Base-by-base conservation (phyloP, 2,329 filamentous ascomycete species). In the Coniochaeta sp. region DNA sequence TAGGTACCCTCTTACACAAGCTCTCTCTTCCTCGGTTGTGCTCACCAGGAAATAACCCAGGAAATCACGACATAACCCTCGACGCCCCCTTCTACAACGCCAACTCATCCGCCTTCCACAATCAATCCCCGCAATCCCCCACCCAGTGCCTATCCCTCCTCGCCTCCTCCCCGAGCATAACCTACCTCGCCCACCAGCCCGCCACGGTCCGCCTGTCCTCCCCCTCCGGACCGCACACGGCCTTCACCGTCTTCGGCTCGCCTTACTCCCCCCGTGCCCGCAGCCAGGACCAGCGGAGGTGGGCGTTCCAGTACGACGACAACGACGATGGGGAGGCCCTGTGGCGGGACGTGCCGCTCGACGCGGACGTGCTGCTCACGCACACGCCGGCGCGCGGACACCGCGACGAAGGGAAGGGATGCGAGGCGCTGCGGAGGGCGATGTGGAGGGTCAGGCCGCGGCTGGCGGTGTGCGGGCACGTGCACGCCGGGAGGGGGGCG, bases 11-110 rank as follows among this genome's bases (percentile, higher is more conserved):
- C 26, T n/a, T 2, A 24, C 22, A 28, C 47, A 9, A n/a, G n/a
- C 47, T 30, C 47, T 59, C 54, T 58, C 17, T 36, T 38, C 62
- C 22, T 54, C 60, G 47, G 17, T 8, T 12, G 10, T 19, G 14
- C 54, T 24, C 16, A 16, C 9, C n/a, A n/a, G n/a, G n/a, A n/a
- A n/a, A n/a, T n/a, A 17, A 24, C 22, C 28, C n/a, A 88, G 88
- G 89, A 30, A 93, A 92, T 69, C 89, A 92, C 72, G 89, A 92
- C 68, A 77, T 89, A 57, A 89, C 87, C 0, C 80, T 92, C 7
- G 89, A 91, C 67, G 65, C 75, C n/a, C 69, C 76, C 3, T 90
- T 89, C 69, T 88, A 85, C 69, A 66, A 72, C 9, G 70, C 16
- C 47, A 3, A 26, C 47, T 52, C 47, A 22, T 17, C 7, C 9